Evolutionary conservation across 2,329 filamentous ascomycete species (phyloP).

Genomic region (Fusarium mangiferae): DNA sequence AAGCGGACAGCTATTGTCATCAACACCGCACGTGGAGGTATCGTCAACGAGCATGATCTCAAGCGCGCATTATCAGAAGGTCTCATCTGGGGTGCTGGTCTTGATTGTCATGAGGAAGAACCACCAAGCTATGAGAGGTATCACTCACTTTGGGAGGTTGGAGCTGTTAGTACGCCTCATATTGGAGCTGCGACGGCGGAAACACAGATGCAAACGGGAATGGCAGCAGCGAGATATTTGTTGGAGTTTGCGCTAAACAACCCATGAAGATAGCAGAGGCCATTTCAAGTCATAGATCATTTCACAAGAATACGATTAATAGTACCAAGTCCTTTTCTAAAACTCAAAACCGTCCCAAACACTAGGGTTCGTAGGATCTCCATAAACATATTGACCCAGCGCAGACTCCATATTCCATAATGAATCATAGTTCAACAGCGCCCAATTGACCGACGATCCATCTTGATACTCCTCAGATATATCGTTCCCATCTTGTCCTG

Average conservation of each 20-base stretch:
- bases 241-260: slow-evolving; percentile 29
- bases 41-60: slow-evolving; percentile 52
- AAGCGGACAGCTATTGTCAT: slow-evolving; percentile 53
- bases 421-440: slow-evolving; percentile 17
- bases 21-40: slow-evolving; percentile 54
- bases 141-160: slow-evolving; percentile 47
- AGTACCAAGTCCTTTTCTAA: neutral
- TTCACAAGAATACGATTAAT: neutral
- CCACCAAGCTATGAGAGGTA: slow-evolving; percentile 51
- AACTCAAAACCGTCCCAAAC: slow-evolving; percentile 15
- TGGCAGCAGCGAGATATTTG: slow-evolving; percentile 41
- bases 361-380: neutral
- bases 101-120: slow-evolving; percentile 54
- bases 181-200: slow-evolving; percentile 57
- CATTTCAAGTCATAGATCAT: neutral
- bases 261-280: neutral
- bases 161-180: slow-evolving; percentile 56
- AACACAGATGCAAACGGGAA: slow-evolving; percentile 45
- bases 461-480: neutral
- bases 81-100: slow-evolving; percentile 52
- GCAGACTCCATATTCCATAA: slow-evolving; percentile 31
- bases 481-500: neutral
- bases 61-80: slow-evolving; percentile 46
- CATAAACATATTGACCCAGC: slow-evolving; percentile 20
- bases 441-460: slow-evolving; percentile 6